Evolutionary conservation across 768 basidiomycete species (phyloP).

Genomic region (Paxillus rubicundulus): DNA sequence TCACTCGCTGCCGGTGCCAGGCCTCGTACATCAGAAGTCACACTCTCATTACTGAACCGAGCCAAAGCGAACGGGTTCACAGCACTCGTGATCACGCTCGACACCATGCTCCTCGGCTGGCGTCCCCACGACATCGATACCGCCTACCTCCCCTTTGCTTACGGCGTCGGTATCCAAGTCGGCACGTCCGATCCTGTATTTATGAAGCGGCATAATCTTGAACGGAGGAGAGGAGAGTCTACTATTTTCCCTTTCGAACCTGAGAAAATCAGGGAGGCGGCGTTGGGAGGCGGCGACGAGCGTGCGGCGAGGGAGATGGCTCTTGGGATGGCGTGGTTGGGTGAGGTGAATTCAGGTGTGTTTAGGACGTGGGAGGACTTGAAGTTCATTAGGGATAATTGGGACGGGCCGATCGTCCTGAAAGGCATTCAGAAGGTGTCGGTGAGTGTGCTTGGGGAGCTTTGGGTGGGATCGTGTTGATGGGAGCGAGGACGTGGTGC

Average conservation of each 20-base stretch:
- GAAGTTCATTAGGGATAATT: slow-evolving; percentile 62
- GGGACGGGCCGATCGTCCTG: slow-evolving; percentile 74
- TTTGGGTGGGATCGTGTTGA: neutral
- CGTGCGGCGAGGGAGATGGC: slow-evolving; percentile 36
- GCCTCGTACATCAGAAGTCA: slow-evolving; percentile 60
- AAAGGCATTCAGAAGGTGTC: slow-evolving; percentile 73
- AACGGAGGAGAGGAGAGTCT: slow-evolving; percentile 39
- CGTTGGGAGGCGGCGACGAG: slow-evolving; percentile 46
- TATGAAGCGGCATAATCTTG: slow-evolving; percentile 54
- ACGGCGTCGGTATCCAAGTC: slow-evolving; percentile 65
- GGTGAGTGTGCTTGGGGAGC: slow-evolving; percentile 35
- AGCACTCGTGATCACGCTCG: slow-evolving; percentile 75
- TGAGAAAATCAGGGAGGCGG: slow-evolving; percentile 39
- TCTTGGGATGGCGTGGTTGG: slow-evolving; percentile 62
- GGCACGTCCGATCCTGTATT: slow-evolving; percentile 73
- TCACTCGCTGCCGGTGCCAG: slow-evolving; percentile 31
- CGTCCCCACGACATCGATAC: slow-evolving; percentile 69
- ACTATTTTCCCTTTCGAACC: slow-evolving; percentile 33
- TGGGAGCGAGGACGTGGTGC: neutral
- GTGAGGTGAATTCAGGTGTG: slow-evolving; percentile 58
- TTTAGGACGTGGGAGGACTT: slow-evolving; percentile 73
- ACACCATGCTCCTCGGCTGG: slow-evolving; percentile 73
- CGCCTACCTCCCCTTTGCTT: slow-evolving; percentile 63
- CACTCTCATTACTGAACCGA: slow-evolving; percentile 61
- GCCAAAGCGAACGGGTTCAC: slow-evolving; percentile 65